Conservation (phyloP, 345 rosid genomes). For the Citrus cavaleriei region DNA sequence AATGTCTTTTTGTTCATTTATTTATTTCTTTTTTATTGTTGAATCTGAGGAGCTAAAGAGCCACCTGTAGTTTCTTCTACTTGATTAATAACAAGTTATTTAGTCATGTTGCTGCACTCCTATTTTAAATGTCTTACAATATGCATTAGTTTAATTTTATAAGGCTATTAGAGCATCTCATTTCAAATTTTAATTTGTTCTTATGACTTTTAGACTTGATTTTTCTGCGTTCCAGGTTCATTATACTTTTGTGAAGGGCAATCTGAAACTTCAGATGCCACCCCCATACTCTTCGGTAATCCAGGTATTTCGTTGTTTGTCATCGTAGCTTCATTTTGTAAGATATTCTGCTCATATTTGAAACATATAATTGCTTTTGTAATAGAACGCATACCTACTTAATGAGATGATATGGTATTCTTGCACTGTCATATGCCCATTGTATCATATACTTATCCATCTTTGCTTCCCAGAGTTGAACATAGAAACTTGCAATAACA, state of each 20-base stretch:
- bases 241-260: constrained; percentile 65
- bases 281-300: constrained; percentile 53
- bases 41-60: not conserved
- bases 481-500: not conserved
- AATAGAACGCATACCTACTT: not conserved
- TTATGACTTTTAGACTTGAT: not conserved
- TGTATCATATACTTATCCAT: not conserved
- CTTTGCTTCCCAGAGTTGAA: not conserved
- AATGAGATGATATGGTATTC: not conserved
- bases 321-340: not conserved
- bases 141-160: not conserved
- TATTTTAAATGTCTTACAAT: not conserved
- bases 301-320: constrained; percentile 46
- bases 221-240: constrained; percentile 44
- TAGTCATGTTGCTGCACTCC: not conserved
- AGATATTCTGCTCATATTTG: not conserved
- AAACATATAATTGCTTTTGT: not conserved
- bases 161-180: not conserved
- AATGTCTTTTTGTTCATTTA: not conserved
- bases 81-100: not conserved
- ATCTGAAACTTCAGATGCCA: constrained; percentile 65
- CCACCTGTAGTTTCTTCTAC: not conserved
- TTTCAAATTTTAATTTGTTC: not conserved
- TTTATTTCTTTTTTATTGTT: too few relatives aligned
- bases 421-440: not conserved